Percentiles rank a stretch among this genome's conserved stretches.
phyloP scores from a whole-genome alignment of 805 yeast genomes.

The Spathaspora sp. region DNA sequence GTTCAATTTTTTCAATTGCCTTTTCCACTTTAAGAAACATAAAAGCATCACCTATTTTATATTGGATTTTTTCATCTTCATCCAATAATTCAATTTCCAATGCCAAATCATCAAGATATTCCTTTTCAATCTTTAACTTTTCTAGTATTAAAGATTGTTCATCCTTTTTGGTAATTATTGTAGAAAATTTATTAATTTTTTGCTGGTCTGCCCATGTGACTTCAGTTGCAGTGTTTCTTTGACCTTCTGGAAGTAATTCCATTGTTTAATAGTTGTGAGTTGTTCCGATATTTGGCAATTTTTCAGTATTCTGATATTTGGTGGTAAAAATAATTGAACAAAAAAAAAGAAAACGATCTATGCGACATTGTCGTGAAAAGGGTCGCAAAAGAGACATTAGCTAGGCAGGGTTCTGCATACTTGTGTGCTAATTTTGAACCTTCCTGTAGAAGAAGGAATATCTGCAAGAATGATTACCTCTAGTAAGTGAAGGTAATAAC shows the following conservation, averaged over 20 bases:
- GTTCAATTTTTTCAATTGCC: slow-evolving; percentile 66
- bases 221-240: slow-evolving; percentile 48
- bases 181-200: slow-evolving; percentile 83
- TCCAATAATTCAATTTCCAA: slow-evolving; percentile 85
- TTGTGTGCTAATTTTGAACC: no score
- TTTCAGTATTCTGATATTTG: not conserved
- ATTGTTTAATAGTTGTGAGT: slow-evolving; percentile 13
- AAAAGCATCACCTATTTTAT: slow-evolving; percentile 79
- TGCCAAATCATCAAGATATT: slow-evolving; percentile 80
- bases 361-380: not conserved
- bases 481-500: not conserved
- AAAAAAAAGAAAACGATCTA: not conserved
- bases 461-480: no score
- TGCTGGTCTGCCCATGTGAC: slow-evolving; percentile 85
- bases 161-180: slow-evolving; percentile 70
- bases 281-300: not conserved
- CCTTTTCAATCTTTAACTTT: slow-evolving; percentile 64
- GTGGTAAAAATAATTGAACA: not conserved
- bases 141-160: slow-evolving; percentile 47
- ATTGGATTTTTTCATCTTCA: slow-evolving; percentile 64
- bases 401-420: no score
- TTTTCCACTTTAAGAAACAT: slow-evolving; percentile 63
- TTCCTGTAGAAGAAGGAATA: no score
- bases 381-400: not conserved
- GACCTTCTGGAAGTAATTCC: slow-evolving; percentile 55